Percentiles rank a stretch among this genome's conserved stretches.
Evolutionary conservation across 306 rosid species (phyloP).

Genomic region (Cucurbita argyrosperma): DNA sequence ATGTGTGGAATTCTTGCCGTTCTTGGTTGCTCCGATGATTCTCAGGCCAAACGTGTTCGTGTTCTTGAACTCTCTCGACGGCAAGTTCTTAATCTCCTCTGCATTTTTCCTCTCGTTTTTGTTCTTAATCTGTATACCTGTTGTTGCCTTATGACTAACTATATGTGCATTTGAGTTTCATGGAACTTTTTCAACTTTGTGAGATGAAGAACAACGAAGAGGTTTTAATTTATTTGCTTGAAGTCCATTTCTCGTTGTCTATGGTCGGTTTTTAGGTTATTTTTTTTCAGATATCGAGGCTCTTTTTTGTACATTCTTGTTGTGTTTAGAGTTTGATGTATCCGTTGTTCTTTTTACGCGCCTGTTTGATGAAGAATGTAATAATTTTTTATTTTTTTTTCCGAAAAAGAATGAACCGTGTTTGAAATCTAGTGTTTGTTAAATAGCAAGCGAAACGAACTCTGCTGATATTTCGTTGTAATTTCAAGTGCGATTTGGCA

Average conservation of each 20-base stretch:
- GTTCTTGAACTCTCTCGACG: constrained; percentile 63
- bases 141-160: not conserved
- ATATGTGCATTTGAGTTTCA: not conserved
- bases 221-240: not conserved
- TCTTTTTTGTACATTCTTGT: not conserved
- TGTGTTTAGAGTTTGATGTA: not conserved
- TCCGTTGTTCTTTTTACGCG: not conserved
- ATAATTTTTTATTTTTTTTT: not conserved
- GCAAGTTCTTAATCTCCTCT: constrained; percentile 9
- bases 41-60: constrained; percentile 78
- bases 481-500: not conserved
- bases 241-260: not conserved
- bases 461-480: not conserved
- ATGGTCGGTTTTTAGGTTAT: not conserved
- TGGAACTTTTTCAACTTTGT: not conserved
- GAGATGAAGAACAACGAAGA: not conserved
- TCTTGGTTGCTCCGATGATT: constrained; percentile 75
- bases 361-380: not conserved
- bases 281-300: not conserved
- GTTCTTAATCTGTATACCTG: not conserved
- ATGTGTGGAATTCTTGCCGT: constrained; percentile 99
- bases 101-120: not conserved
- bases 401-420: not conserved
- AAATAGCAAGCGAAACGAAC: not conserved
- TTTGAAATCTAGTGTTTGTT: not conserved